Evolutionary conservation across 106 monocot genomes (phyloP), one percentile per base, ranked within the genome.

Genomic region (Phalaenopsis aphrodite): DNA sequence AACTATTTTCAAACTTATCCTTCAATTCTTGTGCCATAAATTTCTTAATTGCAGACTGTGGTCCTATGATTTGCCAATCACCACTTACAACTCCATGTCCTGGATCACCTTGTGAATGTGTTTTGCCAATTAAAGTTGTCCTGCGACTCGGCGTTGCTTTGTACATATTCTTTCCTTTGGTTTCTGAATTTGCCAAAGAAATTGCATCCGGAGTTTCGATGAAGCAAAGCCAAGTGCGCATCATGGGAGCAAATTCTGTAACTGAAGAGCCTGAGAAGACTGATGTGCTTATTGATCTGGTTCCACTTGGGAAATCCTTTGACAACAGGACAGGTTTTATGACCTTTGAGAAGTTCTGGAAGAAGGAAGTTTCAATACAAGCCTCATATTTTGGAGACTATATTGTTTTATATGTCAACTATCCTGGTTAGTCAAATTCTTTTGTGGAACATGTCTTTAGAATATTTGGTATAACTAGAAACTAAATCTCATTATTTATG

Each of bases 241-340:
- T 97, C 45, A 96, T 96, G 96, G 96, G 96, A 80, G 96, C 96
- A 73, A 96, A 96, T 88, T 86, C 93, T 78, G 93, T 89, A 42
- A 83, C 46, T 67, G 92, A 90, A 41, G 92, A 92, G 21, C 80
- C 91, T 41, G 92, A 90, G 39, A 94, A 97, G 77, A 94, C 94
- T 12, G 78, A 85, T 78, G 90, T 97, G 49, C 80, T 97, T 56
- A 79, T 97, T 77, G 87, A 97, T 89, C 83, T 97, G 36, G 92
- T 97, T 15, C 96, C 96, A 43, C 81, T 85, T 24, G 94, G 92
- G 72, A 38, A 87, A 75, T 77, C 56, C 21, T 97, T 97, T 82
- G 90, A 92, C 47, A 81, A 80, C 5, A 78, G 75, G 16, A 86
- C 86, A 36, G 87, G 83, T 39, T 77, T 84, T 64, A 69, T 72